Base-by-base conservation (phyloP, 2,329 filamentous ascomycete genomes). In the Ascosphaera pollenicola region DNA sequence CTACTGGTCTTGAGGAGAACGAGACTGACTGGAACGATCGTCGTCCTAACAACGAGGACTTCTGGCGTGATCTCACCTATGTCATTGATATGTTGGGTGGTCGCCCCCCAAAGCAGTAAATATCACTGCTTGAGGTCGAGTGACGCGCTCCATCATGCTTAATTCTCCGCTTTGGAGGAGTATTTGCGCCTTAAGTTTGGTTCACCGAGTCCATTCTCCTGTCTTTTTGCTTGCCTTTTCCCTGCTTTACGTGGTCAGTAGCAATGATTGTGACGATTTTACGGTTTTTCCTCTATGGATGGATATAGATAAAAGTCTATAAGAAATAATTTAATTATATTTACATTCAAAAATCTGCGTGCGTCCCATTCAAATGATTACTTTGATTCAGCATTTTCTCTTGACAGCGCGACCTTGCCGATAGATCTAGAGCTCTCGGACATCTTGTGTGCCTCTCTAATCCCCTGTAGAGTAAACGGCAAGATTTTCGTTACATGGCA, bases 11-110 rank as follows among this genome's bases (percentile, higher is more conserved):
- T 7, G 89, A 95, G 63, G 71, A 73, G 47, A 70, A 73, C 17
- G 80, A 85, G 51, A 95, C 89, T 3, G 87, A 98, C 62, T 98
- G 89, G 89, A 72, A 75, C 46, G 84, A 91, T 57, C 69, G 89
- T 38, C 68, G 89, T 38, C 87, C 89, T 36, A 81, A 74, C 60
- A 61, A 73, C 40, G 81, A 89, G 48, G 30, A 32, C 30, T 85
- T 83, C 64, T 98, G 89, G 89, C 64, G 81, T 49, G 67, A 66
- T 38, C 64, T 93, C 56, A 81, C 83, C 59, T 67, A 76, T 38
- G 73, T 83, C 19, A 85, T 93, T 2, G 80, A 98, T 55, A 77
- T 83, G 26, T 62, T 98, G 24, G 80, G 78, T 38, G 87, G 84
- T 2, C 68, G 83, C 42, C 70, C 75, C 0, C 49, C 48, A 39